Conservation (phyloP, 768 basidiomycete species). For the Leccinum barrowsii region DNA sequence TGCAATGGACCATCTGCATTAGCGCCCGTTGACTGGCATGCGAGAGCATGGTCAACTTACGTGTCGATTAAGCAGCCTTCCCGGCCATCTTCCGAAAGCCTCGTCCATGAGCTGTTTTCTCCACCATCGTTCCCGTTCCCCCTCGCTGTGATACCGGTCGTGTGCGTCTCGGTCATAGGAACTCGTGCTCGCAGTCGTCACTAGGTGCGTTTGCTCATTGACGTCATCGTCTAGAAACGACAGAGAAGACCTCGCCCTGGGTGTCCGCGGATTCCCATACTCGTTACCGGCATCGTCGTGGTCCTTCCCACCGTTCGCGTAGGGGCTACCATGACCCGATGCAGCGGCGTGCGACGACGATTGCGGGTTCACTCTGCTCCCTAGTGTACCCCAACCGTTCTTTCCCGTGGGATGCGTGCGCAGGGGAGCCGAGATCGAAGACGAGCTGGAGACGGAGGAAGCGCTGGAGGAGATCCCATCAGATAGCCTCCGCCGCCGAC, state of each 20-base stretch:
- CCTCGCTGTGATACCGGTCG: slow-evolving; percentile 11
- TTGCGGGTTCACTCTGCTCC: slow-evolving; percentile 46
- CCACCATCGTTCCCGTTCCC: slow-evolving; percentile 37
- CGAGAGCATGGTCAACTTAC: slow-evolving; percentile 39
- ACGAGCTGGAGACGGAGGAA: slow-evolving; percentile 58
- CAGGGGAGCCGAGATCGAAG: slow-evolving; percentile 79
- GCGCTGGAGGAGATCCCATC: slow-evolving; percentile 23
- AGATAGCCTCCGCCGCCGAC: slow-evolving; percentile 39
- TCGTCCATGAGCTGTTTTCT: slow-evolving; percentile 46
- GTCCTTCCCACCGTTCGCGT: neutral
- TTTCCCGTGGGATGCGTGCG: slow-evolving; percentile 47
- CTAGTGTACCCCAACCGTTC: slow-evolving; percentile 60
- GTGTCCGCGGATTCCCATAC: neutral
- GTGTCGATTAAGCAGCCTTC: slow-evolving; percentile 62
- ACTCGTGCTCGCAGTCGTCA: slow-evolving; percentile 24
- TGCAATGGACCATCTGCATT: neutral
- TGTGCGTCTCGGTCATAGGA: slow-evolving; percentile 20
- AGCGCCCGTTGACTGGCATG: neutral
- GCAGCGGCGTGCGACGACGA: slow-evolving; percentile 13
- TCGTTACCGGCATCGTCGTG: neutral
- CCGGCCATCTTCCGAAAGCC: slow-evolving; percentile 65
- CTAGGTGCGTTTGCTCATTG: slow-evolving; percentile 40
- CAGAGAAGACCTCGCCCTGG: slow-evolving; percentile 6
- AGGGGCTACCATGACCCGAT: neutral
- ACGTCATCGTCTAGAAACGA: slow-evolving; percentile 12